phyloP scores from a whole-genome alignment of 2,329 filamentous ascomycete species.

The Talaromyces sp. region DNA sequence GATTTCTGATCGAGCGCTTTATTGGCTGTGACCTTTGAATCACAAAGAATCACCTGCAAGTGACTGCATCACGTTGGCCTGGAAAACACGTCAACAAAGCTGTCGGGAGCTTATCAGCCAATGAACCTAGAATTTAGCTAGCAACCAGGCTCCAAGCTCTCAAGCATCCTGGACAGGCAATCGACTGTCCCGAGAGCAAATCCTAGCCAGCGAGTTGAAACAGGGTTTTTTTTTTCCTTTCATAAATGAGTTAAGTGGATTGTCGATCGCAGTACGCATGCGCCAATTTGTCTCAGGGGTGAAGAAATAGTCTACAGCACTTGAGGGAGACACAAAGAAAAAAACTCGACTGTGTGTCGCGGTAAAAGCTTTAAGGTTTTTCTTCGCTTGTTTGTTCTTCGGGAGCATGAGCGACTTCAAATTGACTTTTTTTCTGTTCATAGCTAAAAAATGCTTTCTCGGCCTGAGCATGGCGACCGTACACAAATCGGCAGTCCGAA shows the following conservation, averaged over 20 bases:
- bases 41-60: neutral
- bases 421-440: neutral
- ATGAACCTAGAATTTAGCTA: neutral
- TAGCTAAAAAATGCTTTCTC: too few relatives aligned
- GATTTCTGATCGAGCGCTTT: neutral
- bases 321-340: too few relatives aligned
- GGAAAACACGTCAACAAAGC: conserved; percentile 4
- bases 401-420: neutral
- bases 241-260: too few relatives aligned
- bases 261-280: too few relatives aligned
- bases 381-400: too few relatives aligned
- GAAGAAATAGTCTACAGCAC: too few relatives aligned
- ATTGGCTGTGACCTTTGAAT: neutral
- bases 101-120: conserved; percentile 2
- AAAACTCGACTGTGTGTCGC: too few relatives aligned
- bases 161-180: neutral
- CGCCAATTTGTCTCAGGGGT: too few relatives aligned
- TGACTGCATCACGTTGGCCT: neutral
- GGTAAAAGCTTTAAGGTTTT: too few relatives aligned
- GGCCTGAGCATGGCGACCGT: neutral
- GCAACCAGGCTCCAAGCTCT: neutral
- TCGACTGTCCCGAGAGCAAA: neutral
- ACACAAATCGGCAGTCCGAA: conserved; percentile 13
- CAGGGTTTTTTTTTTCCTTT: neutral
- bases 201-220: neutral